Evolutionary conservation across 371 early-diverging fungal genomes (phyloP).

Genomic region (Circinella umbellata): DNA sequence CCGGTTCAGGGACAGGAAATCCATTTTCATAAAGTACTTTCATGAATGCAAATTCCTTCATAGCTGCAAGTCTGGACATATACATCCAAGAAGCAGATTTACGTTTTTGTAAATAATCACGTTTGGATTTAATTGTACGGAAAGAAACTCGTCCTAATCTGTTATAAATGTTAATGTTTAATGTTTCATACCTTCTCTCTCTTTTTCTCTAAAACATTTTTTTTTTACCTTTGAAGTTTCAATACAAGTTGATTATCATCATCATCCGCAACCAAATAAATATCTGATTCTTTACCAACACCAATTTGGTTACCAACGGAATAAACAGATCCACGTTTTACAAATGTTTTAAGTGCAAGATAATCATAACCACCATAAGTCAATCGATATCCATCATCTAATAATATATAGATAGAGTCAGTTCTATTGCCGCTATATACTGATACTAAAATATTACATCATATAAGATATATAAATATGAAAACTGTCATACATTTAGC

Average conservation of each 20-base stretch:
- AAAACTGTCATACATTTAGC: slow-evolving; percentile 70
- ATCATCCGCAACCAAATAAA: slow-evolving; percentile 94
- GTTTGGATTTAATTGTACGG: slow-evolving; percentile 96
- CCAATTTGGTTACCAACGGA: slow-evolving; percentile 99
- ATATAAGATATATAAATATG: neutral
- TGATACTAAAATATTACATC: neutral
- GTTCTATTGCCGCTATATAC: no score
- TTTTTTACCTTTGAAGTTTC: slow-evolving; percentile 85
- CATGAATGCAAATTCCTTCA: slow-evolving; percentile 98
- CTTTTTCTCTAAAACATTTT: neutral
- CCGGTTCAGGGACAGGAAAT: slow-evolving; percentile 95
- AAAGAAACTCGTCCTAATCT: slow-evolving; percentile 98
- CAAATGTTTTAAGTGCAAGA: slow-evolving; percentile 95
- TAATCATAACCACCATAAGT: slow-evolving; percentile 99
- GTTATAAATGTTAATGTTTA: neutral
- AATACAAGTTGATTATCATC: slow-evolving; percentile 86
- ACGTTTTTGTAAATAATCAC: slow-evolving; percentile 94
- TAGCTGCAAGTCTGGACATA: slow-evolving; percentile 95
- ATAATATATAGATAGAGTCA: neutral
- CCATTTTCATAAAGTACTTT: slow-evolving; percentile 89
- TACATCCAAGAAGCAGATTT: slow-evolving; percentile 98
- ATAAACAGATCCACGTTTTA: slow-evolving; percentile 85
- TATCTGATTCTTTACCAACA: slow-evolving; percentile 99
- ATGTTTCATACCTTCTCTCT: neutral
- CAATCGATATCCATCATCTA: slow-evolving; percentile 96